Evolutionary conservation across 169 alveolate species (phyloP).

Genomic region (Pseudocohnilembus persalinus): DNA sequence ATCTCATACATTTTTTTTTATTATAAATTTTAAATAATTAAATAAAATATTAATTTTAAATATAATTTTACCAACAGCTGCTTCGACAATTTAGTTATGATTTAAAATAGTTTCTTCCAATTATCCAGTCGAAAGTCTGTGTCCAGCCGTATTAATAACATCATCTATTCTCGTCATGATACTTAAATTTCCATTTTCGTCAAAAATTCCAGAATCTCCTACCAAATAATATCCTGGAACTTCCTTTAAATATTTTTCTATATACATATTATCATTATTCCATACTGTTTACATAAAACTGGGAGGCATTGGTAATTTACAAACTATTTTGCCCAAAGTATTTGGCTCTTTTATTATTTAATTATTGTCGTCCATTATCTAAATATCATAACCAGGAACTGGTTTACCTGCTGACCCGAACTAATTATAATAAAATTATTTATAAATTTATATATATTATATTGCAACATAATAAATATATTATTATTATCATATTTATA

Average conservation of each 20-base stretch:
- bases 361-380: conserved; percentile 75
- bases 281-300: conserved; percentile 84
- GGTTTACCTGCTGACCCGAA: conserved; percentile 71
- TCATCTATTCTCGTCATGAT: conserved; percentile 88
- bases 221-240: conserved; percentile 65
- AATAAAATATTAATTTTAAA: no score
- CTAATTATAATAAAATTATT: no score
- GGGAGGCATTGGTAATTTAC: conserved; percentile 89
- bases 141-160: conserved; percentile 88
- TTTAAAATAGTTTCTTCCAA: conserved; percentile 81
- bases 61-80: conserved; percentile 65
- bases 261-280: conserved; percentile 79
- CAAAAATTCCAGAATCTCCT: conserved; percentile 78
- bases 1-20: no score
- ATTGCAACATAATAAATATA: no score
- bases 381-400: conserved; percentile 82
- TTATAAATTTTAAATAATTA: no score
- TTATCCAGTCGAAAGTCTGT: conserved; percentile 81
- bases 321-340: conserved; percentile 74
- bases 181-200: conserved; percentile 81
- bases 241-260: conserved; percentile 72
- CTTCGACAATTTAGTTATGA: conserved; percentile 75
- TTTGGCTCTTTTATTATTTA: conserved; percentile 52
- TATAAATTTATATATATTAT: no score
- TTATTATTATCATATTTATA: no score